Base-by-base conservation (phyloP, 305 asterid genomes). In the Solanum hybrid region DNA sequence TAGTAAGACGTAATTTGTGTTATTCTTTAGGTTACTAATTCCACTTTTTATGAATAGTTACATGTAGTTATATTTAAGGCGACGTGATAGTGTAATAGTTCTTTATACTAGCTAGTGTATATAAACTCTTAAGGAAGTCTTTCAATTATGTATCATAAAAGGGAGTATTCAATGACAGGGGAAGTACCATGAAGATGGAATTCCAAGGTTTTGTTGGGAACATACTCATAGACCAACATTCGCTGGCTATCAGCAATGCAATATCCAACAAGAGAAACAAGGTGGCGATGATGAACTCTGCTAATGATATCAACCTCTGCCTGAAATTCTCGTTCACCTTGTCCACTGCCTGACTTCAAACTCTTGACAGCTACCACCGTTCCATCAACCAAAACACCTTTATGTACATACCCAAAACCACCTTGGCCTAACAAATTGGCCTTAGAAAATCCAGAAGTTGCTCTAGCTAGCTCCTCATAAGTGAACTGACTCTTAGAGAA, bases 251-350 rank as follows among this genome's bases (percentile, higher is more conserved):
- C 95, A 65, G 95, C 92, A 88, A 96, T 96, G 91, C 98, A 96
- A 90, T 95, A 96, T 39, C 98, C 98, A 57, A 96, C 97, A 27
- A 96, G 97, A 33, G 98, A 94, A 5, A 96, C 98, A 14, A 96
- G 97, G 87, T 96, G 96, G 5, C 96, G 95, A 91, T 95, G 98
- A 91, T 96, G 98, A 57, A 95, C 97, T 7, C 97, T 95, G 88
- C 96, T 96, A 88, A 96, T 96, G 92, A 96, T 96, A 27, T 94
- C 98, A 26, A 96, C 98, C 92, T 95, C 98, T 22, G 98, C 98
- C 88, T 95, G 98, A 91, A 96, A 96, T 89, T 95, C 98, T 77
- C 98, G 89, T 89, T 96, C 98, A 15, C 98, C 98, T 91, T 96
- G 98, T 12, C 98, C 98, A 85, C 98, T 95, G 12, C 98, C 98